A percentile compares a stretch with the other conserved stretches of the same genome.
These are phyloP conservation scores for Russula abietina DNA, from an alignment of 768 basidiomycete genomes.

Conservation along the genomic window DNA sequence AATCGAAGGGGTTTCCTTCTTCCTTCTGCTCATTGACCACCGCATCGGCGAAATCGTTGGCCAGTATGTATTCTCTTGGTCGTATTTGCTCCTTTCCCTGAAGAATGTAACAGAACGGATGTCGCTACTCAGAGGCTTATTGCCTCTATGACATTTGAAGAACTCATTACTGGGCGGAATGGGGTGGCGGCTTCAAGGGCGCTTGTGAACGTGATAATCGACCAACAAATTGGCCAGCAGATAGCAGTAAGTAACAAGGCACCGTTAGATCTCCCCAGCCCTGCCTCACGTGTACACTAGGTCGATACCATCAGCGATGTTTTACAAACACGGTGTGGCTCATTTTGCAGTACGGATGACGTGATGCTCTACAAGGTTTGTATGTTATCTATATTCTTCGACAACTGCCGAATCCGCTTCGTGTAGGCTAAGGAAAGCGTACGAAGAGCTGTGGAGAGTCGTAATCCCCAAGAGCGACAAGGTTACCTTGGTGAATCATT, in stretches of 20 bases:
- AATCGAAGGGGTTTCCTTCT: constrained; percentile 91
- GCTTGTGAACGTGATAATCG: constrained; percentile 91
- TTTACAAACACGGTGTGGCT: constrained; percentile 89
- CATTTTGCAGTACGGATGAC: constrained; percentile 97
- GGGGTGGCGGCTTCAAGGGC: constrained; percentile 86
- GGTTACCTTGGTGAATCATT: constrained; percentile 83
- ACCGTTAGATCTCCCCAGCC: neutral
- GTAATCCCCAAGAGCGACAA: constrained; percentile 65
- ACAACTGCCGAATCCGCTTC: neutral
- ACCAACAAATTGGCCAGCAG: constrained; percentile 96
- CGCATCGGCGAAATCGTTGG: constrained; percentile 77
- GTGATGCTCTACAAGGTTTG: constrained; percentile 93
- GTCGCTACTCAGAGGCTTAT: constrained; percentile 64
- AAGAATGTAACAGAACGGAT: constrained; percentile 53
- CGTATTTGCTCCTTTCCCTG: neutral
- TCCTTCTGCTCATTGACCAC: constrained; percentile 89
- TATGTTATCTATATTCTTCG: neutral
- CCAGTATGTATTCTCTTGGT: constrained; percentile 45
- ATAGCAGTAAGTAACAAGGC: constrained; percentile 63
- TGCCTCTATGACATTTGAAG: constrained; percentile 71
- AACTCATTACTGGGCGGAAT: constrained; percentile 75
- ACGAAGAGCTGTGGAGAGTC: constrained; percentile 80
- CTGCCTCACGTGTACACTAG: constrained; percentile 36
- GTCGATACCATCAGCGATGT: constrained; percentile 96
- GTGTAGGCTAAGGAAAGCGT: constrained; percentile 86